These are phyloP conservation scores for Hygrocybe coccinea DNA, from an alignment of 768 basidiomycete species.

Conservation along the genomic window DNA sequence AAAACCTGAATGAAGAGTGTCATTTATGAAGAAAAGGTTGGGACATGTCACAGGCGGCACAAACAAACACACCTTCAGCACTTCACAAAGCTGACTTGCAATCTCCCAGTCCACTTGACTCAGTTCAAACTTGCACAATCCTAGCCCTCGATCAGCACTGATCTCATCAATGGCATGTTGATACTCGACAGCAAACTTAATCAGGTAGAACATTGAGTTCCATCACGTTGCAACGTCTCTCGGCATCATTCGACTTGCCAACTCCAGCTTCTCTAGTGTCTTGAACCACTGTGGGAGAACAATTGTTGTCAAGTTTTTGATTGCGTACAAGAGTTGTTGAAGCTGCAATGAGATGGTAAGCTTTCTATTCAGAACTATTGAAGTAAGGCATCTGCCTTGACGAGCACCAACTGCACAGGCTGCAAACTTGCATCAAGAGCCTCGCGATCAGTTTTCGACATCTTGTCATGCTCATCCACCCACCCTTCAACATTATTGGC, in stretches of 20 bases:
- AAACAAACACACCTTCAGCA: conserved; percentile 18
- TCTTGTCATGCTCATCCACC: background rate
- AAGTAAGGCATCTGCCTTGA: conserved; percentile 10
- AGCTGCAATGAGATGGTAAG: conserved; percentile 13
- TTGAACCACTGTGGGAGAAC: conserved; percentile 29
- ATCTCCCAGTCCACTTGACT: conserved; percentile 23
- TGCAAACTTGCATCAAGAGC: background rate
- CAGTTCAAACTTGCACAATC: conserved; percentile 17
- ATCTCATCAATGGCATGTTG: conserved; percentile 20
- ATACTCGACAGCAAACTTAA: conserved; percentile 26
- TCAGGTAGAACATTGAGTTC: conserved; percentile 36
- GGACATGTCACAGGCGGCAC: background rate
- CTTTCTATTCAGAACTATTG: background rate
- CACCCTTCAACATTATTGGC: conserved; percentile 10
- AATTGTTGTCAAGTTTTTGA: conserved; percentile 27
- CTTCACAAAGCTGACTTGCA: conserved; percentile 20
- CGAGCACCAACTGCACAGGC: conserved; percentile 8
- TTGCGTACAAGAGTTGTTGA: conserved; percentile 19
- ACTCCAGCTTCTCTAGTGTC: conserved; percentile 5
- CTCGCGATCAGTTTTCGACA: background rate
- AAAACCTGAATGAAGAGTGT: conserved; percentile 14
- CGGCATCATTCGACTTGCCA: conserved; percentile 21
- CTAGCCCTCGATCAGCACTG: conserved; percentile 8
- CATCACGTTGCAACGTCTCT: conserved; percentile 32
- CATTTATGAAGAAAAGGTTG: too few relatives aligned